Percentiles rank a stretch among this genome's conserved stretches.
Conservation (phyloP, 805 yeast genomes). For the Wickerhamiella spandovensis region DNA sequence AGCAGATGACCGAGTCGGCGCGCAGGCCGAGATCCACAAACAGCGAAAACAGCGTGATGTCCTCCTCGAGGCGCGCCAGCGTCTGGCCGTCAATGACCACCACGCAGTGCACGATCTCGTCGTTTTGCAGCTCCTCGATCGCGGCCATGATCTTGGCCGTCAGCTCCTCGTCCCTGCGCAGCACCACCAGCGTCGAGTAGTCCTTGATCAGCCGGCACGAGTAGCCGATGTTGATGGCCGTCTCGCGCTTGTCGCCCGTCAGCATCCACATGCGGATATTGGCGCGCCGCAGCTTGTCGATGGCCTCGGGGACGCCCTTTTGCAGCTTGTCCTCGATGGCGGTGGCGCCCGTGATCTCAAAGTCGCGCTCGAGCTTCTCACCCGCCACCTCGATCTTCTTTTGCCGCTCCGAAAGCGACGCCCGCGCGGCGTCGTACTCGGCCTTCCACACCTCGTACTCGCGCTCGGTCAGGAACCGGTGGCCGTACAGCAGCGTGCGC, state of each 20-base stretch:
- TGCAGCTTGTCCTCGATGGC: conserved; percentile 96
- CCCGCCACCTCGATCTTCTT: conserved; percentile 60
- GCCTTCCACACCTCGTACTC: conserved; percentile 56
- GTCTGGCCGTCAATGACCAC: conserved; percentile 93
- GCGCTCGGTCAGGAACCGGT: conserved; percentile 47
- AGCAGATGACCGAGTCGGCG: conserved; percentile 83
- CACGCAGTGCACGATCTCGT: conserved; percentile 84
- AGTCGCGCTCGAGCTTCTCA: conserved; percentile 49
- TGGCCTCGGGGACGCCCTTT: conserved; percentile 92
- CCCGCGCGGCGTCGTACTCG: conserved; percentile 61
- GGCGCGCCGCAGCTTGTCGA: conserved; percentile 82
- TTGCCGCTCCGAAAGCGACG: conserved; percentile 56
- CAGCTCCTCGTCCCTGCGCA: conserved; percentile 41
- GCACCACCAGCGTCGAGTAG: conserved; percentile 73
- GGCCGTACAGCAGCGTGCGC: conserved; percentile 76
- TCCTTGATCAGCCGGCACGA: conserved; percentile 89
- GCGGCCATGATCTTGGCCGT: conserved; percentile 62
- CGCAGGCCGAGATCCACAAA: conserved; percentile 77
- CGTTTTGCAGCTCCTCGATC: conserved; percentile 54
- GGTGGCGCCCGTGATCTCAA: conserved; percentile 76
- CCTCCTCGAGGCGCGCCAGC: conserved; percentile 55
- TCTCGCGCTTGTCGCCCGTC: conserved; percentile 95
- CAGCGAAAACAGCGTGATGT: conserved; percentile 54
- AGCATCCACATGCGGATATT: conserved; percentile 96
- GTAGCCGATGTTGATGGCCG: conserved; percentile 94